These are phyloP conservation scores for Laguncularia racemosa DNA, from an alignment of 345 rosid species.

Conservation along the genomic window DNA sequence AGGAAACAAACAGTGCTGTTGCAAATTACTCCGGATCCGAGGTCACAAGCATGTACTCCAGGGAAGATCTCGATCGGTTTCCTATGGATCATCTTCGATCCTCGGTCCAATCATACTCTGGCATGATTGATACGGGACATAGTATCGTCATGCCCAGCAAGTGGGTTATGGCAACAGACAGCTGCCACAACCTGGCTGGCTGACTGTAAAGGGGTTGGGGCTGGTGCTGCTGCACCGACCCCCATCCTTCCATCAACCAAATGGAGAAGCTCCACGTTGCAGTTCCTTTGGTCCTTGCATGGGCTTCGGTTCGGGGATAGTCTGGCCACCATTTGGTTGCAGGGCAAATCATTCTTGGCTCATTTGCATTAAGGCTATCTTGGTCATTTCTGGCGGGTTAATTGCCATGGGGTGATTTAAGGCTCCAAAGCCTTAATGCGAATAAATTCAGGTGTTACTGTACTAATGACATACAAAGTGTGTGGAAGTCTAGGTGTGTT, in stretches of 20 bases:
- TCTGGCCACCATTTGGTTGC: conserved; percentile 40
- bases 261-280: conserved; percentile 15
- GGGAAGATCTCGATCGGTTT: conserved; percentile 23
- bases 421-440: background rate
- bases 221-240: conserved; percentile 18
- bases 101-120: conserved; percentile 31
- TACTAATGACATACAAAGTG: conserved; percentile 1
- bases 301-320: conserved; percentile 17
- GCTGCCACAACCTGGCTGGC: conserved; percentile 54
- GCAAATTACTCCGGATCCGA: conserved; percentile 52
- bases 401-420: background rate
- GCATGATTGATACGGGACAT: conserved; percentile 32
- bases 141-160: conserved; percentile 58
- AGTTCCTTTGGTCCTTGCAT: conserved; percentile 2
- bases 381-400: background rate
- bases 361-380: conserved; percentile 18
- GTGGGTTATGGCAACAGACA: conserved; percentile 61
- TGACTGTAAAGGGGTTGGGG: conserved; percentile 28
- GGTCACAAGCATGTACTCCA: conserved; percentile 65
- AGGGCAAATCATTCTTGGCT: conserved; percentile 99
- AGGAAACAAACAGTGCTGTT: conserved; percentile 35
- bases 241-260: conserved; percentile 27
- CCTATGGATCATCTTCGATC: conserved; percentile 28
- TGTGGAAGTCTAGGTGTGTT: conserved; percentile 6
- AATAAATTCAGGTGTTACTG: conserved; percentile 1